Evolutionary conservation across 2,329 filamentous ascomycete genomes (phyloP), one percentile per base, ranked within the genome.

Genomic region (Colletotrichum viniferum): DNA sequence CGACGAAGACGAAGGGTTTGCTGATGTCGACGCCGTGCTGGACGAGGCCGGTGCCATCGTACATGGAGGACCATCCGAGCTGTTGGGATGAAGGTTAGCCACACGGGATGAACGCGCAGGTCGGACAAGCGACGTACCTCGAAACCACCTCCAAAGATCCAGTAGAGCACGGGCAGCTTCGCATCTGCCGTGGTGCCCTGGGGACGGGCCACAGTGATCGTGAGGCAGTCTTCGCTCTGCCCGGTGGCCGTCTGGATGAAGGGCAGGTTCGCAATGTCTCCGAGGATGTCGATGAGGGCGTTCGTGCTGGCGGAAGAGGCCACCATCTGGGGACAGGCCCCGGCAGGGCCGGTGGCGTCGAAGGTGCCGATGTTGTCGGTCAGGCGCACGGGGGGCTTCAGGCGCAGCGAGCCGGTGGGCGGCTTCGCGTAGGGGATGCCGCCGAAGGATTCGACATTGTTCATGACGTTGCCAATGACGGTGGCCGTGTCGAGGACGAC

Each of bases 371-470:
- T 82, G 3, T 86, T 79, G 1, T 83, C 79, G 5, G 85, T 86
- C 12, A 92, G 81, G 2, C 87, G 83, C 77, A 90, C 86, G 5
- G 92, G 92, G 10, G 90, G 88, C 77, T 88, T 90, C n/a, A 94
- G 85, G 7, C 92, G 88, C 34, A 93, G 85, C 2, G 84, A 79
- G 0, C 90, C 91, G 1, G 88, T 85, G 1, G 92, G 92, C 7
- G 91, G 88, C 76, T 92, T 83, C 3, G 92, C 92, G 78, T 90
- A 94, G 2, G 92, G 92, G 72, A 94, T 92, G 14, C 90, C 91
- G 76, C 88, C 88, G 83, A 93, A 94, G 28, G 84, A 87, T 69
- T 94, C 92, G 14, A 93, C 86, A 14, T 72, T 67, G 30, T 71
- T 75, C 48, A 76, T 66, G 18, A 73, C 68, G 34, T 78, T 79